Evolutionary conservation across 495 filamentous ascomycete genomes (phyloP), one percentile per base, ranked within the genome.

Genomic region (Tuber indicum): DNA sequence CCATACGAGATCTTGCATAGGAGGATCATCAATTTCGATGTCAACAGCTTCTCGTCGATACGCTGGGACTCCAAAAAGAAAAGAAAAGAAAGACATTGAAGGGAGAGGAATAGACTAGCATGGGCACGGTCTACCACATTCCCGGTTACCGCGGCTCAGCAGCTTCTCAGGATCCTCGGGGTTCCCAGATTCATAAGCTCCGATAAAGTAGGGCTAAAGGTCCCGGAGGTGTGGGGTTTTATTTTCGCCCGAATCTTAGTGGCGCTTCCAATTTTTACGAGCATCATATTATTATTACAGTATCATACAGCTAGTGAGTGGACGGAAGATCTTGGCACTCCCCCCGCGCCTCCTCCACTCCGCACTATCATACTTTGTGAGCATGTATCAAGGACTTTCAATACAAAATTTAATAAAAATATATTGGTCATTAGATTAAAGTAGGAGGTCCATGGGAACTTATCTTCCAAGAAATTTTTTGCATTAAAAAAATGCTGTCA

Each of bases 121-220:
- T 17, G 58, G 26, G 14, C 58, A 36, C 32, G 14, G 26, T 66
- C 26, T 66, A 32, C 58, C 26, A 66, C 58, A 36, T 66, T 8
- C 32, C 58, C 14, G 58, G 58, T 7, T 36, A 17, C 6, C 32
- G 26, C 26, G n/a, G 14, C 26, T 36, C 58, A 17, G 58, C 26
- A 36, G 26, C 36, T 66, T 19, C 17, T 14, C 58, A 12, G 58
- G 58, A 66, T 66, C 26, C 12, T 16, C 26, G 52, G 58, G 58
- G 58, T 36, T 36, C 17, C 26, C 58, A 36, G 58, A 66, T 66
- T 36, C 58, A 66, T 32, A 26, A 36, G 12, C 3, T 36, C 17
- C 36, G 26, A 32, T 62, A 26, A 62, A 36, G 58, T 66, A 66
- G 58, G 58, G 58, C 58, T 66, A 66, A 66, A 66, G n/a, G 58